Percentiles rank a stretch among this genome's conserved stretches.
Evolutionary conservation across 1,284 basidiomycete species (phyloP).

Genomic region (Cryptococcus sp.): DNA sequence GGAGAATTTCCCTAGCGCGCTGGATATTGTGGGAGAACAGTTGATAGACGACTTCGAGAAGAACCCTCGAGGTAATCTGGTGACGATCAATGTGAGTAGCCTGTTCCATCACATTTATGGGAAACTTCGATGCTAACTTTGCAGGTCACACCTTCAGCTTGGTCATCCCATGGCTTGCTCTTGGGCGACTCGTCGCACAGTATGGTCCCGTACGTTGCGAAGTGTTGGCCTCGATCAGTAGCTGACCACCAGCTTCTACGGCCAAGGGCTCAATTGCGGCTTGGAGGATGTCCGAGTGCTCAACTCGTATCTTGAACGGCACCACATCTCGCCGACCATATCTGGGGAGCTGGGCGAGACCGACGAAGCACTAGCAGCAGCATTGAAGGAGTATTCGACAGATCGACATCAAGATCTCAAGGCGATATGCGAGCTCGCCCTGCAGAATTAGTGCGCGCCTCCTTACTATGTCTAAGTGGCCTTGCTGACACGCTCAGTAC

Average conservation of each 20-base stretch:
- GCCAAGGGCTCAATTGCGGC: conserved; percentile 95
- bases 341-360: conserved; percentile 32
- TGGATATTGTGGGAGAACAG: conserved; percentile 74
- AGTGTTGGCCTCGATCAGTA: neutral
- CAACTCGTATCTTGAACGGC: conserved; percentile 64
- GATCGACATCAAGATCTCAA: conserved; percentile 78
- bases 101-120: neutral
- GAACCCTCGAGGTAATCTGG: conserved; percentile 82
- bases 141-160: conserved; percentile 81
- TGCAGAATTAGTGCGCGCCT: conserved; percentile 83
- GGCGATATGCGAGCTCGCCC: conserved; percentile 84
- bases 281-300: conserved; percentile 94
- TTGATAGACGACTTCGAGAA: conserved; percentile 69
- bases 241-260: conserved; percentile 70
- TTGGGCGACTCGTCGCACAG: conserved; percentile 93
- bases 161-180: conserved; percentile 78
- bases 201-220: conserved; percentile 60
- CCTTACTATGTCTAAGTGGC: conserved; percentile 3
- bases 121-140: too few species aligned
- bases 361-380: conserved; percentile 55
- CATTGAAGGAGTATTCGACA: conserved; percentile 70
- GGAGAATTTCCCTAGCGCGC: conserved; percentile 78
- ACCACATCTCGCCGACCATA: conserved; percentile 54
- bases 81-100: conserved; percentile 74
- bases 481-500: conserved; percentile 52